Base-by-base conservation (phyloP, 192 early-diverging fungal species). In the Coemansia sp. region DNA sequence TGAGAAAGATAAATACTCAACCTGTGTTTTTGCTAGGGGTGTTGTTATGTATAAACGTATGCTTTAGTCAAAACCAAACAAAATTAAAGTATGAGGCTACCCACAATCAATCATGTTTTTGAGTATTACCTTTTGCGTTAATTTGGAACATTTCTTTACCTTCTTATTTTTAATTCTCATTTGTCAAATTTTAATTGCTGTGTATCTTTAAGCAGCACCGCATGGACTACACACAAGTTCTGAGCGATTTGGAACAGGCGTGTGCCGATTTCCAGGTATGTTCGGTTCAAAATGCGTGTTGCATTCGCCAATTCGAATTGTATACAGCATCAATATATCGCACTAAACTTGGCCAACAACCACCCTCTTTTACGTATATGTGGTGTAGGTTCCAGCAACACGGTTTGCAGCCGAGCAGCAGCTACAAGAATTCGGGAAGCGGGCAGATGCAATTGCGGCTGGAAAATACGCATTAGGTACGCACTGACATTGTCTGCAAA, bases 201-300 rank as follows among this genome's bases (percentile, higher is more conserved):
- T 50, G 53, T 46, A 6, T 42, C 12, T 32, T n/a, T 33, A 10
- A 43, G 56, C 58, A n/a, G 19, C 43, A 23, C 11, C 10, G 10
- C 21, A 78, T 78, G 75, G 60, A 78, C 47, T 78, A 65, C 55
- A 43, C 44, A 10, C 62, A 62, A 7, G 58, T 64, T 14, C 62
- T 72, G 6, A 50, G 2, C 16, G 75, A 78, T 14, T 55, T 78
- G 6, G 75, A 78, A 42, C 68, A 78, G 55, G 75, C 75, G 6
- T 78, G 69, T 30, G 69, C 65, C 32, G 69, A 78, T 45, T 72
- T 78, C 16, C 75, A 78, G 62, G 74, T 77, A 70, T 29, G 32
- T 50, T 18, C 9, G 45, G 42, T 16, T 23, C 35, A 23, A 11
- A 19, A 24, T 42, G 25, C 24, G 25, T 38, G 35, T 16, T 38